phyloP scores from a whole-genome alignment of 2,329 filamentous ascomycete species.

The Calonectria fujianensis region DNA sequence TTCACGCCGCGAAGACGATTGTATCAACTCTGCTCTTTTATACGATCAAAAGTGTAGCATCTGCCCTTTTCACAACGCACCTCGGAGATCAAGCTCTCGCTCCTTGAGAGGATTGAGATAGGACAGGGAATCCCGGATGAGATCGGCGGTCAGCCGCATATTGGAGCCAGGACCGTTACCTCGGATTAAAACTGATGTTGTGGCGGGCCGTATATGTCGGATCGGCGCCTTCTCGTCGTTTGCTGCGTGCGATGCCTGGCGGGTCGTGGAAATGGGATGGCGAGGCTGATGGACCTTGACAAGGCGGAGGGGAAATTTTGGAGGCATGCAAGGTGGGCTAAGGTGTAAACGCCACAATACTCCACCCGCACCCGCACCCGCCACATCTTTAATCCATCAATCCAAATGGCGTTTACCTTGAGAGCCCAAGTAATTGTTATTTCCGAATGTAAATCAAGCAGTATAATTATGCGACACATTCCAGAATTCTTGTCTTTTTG shows the following conservation, averaged over 20 bases:
- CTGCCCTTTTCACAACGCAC: constrained; percentile 96
- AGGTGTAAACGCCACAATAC: constrained; percentile 39
- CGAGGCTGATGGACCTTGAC: constrained; percentile 57
- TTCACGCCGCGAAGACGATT: constrained; percentile 70
- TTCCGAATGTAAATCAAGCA: not conserved
- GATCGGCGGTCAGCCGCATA: constrained; percentile 97
- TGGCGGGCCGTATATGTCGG: constrained; percentile 18
- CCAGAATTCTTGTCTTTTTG: not conserved
- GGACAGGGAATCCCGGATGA: constrained; percentile 95
- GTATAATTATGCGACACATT: not conserved
- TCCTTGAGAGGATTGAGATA: constrained; percentile 99
- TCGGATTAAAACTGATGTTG: constrained; percentile 41
- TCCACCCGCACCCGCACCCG: constrained; percentile 34
- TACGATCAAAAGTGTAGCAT: constrained; percentile 84
- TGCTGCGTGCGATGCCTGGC: constrained; percentile 40
- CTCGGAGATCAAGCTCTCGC: constrained; percentile 99
- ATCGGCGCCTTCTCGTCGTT: constrained; percentile 27
- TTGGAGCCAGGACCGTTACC: constrained; percentile 58
- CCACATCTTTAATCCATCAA: not conserved
- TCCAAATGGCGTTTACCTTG: not conserved
- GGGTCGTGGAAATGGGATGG: constrained; percentile 43
- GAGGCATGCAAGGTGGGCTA: constrained; percentile 43
- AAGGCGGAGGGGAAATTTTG: constrained; percentile 60
- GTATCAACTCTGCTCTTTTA: constrained; percentile 86
- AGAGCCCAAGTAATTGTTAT: not conserved